Evolutionary conservation across 495 filamentous ascomycete genomes (phyloP).

Genomic region (Hamigera avellanea): DNA sequence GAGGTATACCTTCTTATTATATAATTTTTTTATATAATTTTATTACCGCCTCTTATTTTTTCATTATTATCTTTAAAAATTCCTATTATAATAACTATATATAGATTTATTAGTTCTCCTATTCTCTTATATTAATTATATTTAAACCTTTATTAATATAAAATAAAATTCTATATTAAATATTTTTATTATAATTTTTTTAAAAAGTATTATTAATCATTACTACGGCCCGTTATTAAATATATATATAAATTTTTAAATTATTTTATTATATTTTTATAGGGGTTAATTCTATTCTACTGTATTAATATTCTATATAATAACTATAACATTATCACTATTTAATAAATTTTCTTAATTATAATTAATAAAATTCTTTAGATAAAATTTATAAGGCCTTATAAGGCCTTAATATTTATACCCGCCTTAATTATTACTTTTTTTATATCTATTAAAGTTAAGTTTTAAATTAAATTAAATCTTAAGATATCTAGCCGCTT

Average conservation of each 20-base stretch:
- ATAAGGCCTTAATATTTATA: slow-evolving; percentile 4
- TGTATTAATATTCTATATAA: slow-evolving; percentile 4
- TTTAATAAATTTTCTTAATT: slow-evolving; percentile 8
- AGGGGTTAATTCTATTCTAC: neutral
- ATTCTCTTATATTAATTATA: neutral
- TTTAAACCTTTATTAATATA: neutral
- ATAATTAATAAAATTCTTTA: slow-evolving; percentile 5
- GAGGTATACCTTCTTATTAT: too few species aligned
- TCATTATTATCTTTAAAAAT: neutral
- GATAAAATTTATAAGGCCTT: slow-evolving; percentile 4
- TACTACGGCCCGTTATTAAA: slow-evolving; percentile 4
- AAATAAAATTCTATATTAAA: slow-evolving; percentile 8
- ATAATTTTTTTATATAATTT: too few species aligned
- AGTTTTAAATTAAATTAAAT: slow-evolving; percentile 3
- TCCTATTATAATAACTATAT: neutral
- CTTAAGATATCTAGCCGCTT: too few species aligned
- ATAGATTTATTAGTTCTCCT: slow-evolving; percentile 3
- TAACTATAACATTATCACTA: slow-evolving; percentile 9
- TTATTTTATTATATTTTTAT: neutral
- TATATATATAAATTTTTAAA: neutral
- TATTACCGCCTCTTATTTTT: neutral
- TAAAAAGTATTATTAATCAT: slow-evolving; percentile 7
- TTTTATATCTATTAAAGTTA: slow-evolving; percentile 3
- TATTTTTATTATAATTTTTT: neutral
- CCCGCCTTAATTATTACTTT: slow-evolving; percentile 6